Base-by-base conservation (phyloP, 2,329 filamentous ascomycete species). In the Paracoccidioides brasiliensis region DNA sequence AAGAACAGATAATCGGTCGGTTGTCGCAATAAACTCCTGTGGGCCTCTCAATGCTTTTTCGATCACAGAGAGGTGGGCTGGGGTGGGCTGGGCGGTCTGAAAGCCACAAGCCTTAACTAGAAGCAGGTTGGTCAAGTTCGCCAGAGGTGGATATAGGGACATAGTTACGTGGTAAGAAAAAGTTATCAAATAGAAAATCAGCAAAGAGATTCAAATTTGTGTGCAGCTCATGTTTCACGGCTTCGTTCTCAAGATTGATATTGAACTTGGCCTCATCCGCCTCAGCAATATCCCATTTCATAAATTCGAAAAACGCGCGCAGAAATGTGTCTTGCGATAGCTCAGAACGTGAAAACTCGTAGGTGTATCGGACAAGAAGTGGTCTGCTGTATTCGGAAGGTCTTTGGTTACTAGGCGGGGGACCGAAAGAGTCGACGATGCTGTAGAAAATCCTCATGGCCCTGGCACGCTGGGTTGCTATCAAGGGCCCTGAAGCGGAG, bases 341-440 rank as follows among this genome's bases (percentile, higher is more conserved):
- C 48, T 60, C 55, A 2, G 60, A 60, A 30, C 54, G 56, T 30
- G 59, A 54, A 55, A 57, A 58, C 38, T 60, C 56, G 45, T 61
- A 61, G 49, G 55, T 60, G 51, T 58, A 55, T 28, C 60, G 61
- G 37, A 62, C 49, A 40, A 61, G 60, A 15, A 58, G 49, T 43
- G 46, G 15, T 40, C 49, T 45, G 15, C n/a, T 56, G 33, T 54
- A 56, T 52, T 30, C 45, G 32, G 6, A 1, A 9, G 5, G 5
- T 14, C 42, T 37, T 15, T 22, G 30, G 15, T 22, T n/a, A 12
- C 22, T 38, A 52, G 22, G 15, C 9, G 14, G 5, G 4, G 10
- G 8, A 1, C 8, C 10, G 30, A 28, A 52, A 43, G 33, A 30
- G 37, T 43, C 35, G 9, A 52, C 35, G 15, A 52, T 43, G 5